Conservation (phyloP, 2,329 filamentous ascomycete genomes). For the Teratosphaeria pseudoeucalypti region DNA sequence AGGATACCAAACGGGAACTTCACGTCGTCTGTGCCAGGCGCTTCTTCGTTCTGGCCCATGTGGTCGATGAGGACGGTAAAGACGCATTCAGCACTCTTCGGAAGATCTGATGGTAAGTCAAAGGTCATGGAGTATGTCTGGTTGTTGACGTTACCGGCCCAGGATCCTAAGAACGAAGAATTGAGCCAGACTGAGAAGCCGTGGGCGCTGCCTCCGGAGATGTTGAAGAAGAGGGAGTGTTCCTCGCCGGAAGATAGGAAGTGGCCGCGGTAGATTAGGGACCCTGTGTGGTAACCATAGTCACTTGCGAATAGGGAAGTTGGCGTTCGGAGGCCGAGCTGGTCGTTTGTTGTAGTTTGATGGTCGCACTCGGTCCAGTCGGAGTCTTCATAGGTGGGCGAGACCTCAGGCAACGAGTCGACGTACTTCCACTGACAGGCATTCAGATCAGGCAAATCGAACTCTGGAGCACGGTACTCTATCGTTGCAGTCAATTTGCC, state of each 20-base stretch:
- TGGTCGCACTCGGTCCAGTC: constrained; percentile 52
- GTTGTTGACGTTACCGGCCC: constrained; percentile 46
- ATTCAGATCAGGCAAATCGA: constrained; percentile 49
- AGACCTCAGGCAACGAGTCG: constrained; percentile 61
- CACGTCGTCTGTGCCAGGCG: constrained; percentile 48
- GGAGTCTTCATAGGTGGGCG: constrained; percentile 55
- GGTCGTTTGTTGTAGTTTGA: constrained; percentile 43
- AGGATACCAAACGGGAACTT: constrained; percentile 55
- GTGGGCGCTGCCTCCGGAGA: constrained; percentile 58
- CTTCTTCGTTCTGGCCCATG: constrained; percentile 55
- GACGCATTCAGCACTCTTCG: constrained; percentile 34
- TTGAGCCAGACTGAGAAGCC: constrained; percentile 59
- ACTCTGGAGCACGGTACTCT: constrained; percentile 38
- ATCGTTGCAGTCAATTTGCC: constrained; percentile 42
- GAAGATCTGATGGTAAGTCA: background rate
- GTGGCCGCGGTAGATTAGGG: constrained; percentile 58
- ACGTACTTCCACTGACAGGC: constrained; percentile 57
- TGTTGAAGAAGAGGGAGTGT: constrained; percentile 41
- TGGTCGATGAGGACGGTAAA: constrained; percentile 64
- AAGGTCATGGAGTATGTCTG: constrained; percentile 41
- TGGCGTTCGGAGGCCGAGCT: constrained; percentile 46
- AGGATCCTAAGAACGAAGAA: constrained; percentile 54
- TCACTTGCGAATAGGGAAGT: constrained; percentile 56
- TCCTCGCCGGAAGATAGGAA: constrained; percentile 57
- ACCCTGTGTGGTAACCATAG: constrained; percentile 63